Evolutionary conservation across 164 flowering plant species (phyloP), one percentile per base, ranked within the genome.

Genomic region (Berberis thunbergii): DNA sequence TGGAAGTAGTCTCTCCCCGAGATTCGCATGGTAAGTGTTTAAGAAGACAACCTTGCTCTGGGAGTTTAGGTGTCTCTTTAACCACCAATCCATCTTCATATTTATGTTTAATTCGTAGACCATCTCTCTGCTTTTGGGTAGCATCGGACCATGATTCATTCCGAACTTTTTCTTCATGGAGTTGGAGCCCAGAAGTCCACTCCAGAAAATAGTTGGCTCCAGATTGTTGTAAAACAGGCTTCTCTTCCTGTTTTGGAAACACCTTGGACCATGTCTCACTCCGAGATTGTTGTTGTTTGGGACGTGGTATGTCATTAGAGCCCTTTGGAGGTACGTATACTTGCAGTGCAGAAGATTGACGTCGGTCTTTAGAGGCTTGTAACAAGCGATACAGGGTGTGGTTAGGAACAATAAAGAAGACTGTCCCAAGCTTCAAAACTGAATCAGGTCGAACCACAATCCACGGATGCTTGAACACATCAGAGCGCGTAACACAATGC

Each of bases 401-500:
- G 39, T 77, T 62, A 6, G 90, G 87, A 39, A 87, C 85, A 43
- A 84, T 71, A 61, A 62, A 79, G 73, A 76, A 84, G 9, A 84
- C 80, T 50, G 64, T 75, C 5, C 90, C 87, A 0, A 71, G 86
- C 8, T 54, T 48, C 50, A 85, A 67, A 61, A 80, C 49, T 0
- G 94, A 75, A 40, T 81, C 85, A 1, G 88, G 84, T 6, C 61
- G 67, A 61, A 87, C 84, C 11, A 87, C 87, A 6, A 82, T 70
- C 82, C 82, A 82, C 3, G 94, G 94, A 59, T 40, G 74, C 70
- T 76, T 60, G 72, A 85, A 85, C 2, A 85, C 75, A 66, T 87
- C 90, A 1, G 90, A 85, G 42, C 86, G 62, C 2, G 94, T 75
- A 39, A 87, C 54, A 50, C 81, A 70, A 79, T 84, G 84, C 58